Evolutionary conservation across 257 asterid genomes (phyloP), one percentile per base, ranked within the genome.

Genomic region (Jacaranda copaia): DNA sequence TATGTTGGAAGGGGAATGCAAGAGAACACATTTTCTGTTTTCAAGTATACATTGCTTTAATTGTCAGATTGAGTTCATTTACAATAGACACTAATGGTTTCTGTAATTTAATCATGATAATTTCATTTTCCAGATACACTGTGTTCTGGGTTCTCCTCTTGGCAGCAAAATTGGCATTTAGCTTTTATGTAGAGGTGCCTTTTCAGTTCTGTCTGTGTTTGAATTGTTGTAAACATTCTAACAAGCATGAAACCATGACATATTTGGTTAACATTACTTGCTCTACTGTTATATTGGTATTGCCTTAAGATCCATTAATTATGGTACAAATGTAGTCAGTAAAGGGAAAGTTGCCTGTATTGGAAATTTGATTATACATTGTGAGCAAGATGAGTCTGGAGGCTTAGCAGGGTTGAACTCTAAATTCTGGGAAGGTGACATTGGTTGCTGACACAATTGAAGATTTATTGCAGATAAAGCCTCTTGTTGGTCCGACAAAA

Each of bases 1-100:
- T 95, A 91, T 83, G 93, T 95, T 75, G 99, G 98, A 83, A 90
- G 99, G 89, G 99, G 99, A 67, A 95, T 95, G 99, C 99, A 95
- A 80, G 99, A 95, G 87, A 91, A 87, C 80, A 52, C 97, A 63
- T 93, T 89, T 87, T 93, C 97, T 65, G 93, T 95, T 70, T 77
- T 91, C 89, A 93, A 93, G 98, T 95, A 91, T 73, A 63, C 53
- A 72, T 65, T 81, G 36, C 69, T 53, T 66, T 68, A 36, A 57
- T 64, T 76, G 10, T 81, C 69, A 38, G 76, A 56, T 70, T 38
- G 32, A 68, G 79, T 60, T 78, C n/a, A 51, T 77, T 80, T 64
- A 4, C 64, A 25, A 63, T 77, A 65, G 57, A 77, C 49, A 61
- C 62, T 42, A 60, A 12, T 72, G 36, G 62, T 75, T 77, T 43